Evolutionary conservation across 73 alveolate species (phyloP), one percentile per base, ranked within the genome.

Genomic region (Paramecium sonneborni): DNA sequence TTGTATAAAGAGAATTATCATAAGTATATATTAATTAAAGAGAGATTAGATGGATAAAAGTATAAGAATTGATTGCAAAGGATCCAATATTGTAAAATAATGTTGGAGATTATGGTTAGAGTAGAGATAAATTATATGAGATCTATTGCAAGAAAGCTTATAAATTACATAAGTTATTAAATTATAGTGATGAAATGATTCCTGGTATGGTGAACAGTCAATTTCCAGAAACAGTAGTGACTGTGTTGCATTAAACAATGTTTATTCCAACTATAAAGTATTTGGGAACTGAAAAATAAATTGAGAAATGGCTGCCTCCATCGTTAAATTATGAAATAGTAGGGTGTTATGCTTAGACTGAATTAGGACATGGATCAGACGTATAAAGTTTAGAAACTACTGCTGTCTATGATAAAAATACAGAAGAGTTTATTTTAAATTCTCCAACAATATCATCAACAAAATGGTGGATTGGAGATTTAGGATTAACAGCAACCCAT

Each of bases 311-410:
- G 92, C 79, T 96, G 20, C 96, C 96, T 56, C 84, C 82, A 24
- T 57, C 94, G 0, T 69, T 41, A 35, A 57, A 86, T 21, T 92
- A 93, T 23, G 88, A 92, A 85, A 95, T 95, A 5, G 82, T 93
- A 37, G 98, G 98, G 12, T 95, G 97, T 24, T 96, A 95, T 92
- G 97, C 95, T 11, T 76, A 95, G 85, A 96, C 99, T 38, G 99
- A 96, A 86, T 44, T 96, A n/a, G 99, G 99, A 1, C 98, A 95
- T 89, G 99, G 99, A 5, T 95, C 98, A 24, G 95, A 96, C 89
- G 98, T 96, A 14, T 86, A 89, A 88, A 87, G 95, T 21, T 76
- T 96, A 48, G 97, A 95, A 74, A 95, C 99, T n/a, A 92, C 97
- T 7, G 99, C 99, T 26, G 92, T 93, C 46, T 95, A 91, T 92